Evolutionary conservation across 108 stramenopile genomes (phyloP).

Genomic region (Craspedostauros australis): DNA sequence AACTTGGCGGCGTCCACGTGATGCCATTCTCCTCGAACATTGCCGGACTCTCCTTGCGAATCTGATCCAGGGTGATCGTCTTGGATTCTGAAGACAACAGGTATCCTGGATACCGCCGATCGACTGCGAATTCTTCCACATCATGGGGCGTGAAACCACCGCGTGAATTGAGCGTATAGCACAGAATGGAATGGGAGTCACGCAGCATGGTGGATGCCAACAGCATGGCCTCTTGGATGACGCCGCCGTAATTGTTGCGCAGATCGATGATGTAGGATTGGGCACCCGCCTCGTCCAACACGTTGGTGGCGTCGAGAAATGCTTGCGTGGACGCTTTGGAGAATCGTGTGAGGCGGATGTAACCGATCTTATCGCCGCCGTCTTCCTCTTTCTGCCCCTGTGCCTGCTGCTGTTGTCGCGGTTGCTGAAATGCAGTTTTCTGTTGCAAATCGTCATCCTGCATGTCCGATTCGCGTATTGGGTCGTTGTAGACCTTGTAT

Average conservation of each 20-base stretch:
- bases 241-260: constrained; percentile 79
- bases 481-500: constrained; percentile 4
- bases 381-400: background rate
- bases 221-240: constrained; percentile 82
- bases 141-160: constrained; percentile 80
- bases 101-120: constrained; percentile 74
- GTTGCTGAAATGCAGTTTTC: background rate
- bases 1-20: constrained; percentile 56
- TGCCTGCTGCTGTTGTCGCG: background rate
- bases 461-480: background rate
- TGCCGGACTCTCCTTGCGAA: constrained; percentile 55
- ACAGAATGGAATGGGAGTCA: constrained; percentile 71
- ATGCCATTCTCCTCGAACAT: constrained; percentile 41
- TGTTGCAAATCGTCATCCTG: background rate
- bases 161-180: constrained; percentile 68
- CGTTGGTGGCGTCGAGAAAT: constrained; percentile 51
- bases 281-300: constrained; percentile 62
- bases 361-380: constrained; percentile 38
- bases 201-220: constrained; percentile 70
- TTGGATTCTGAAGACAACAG: constrained; percentile 50
- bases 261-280: constrained; percentile 76
- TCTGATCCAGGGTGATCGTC: constrained; percentile 44
- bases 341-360: constrained; percentile 78
- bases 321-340: constrained; percentile 61
- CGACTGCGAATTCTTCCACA: constrained; percentile 70